Evolutionary conservation across 495 filamentous ascomycete genomes (phyloP), one percentile per base, ranked within the genome.

Genomic region (Penicillium lividum): DNA sequence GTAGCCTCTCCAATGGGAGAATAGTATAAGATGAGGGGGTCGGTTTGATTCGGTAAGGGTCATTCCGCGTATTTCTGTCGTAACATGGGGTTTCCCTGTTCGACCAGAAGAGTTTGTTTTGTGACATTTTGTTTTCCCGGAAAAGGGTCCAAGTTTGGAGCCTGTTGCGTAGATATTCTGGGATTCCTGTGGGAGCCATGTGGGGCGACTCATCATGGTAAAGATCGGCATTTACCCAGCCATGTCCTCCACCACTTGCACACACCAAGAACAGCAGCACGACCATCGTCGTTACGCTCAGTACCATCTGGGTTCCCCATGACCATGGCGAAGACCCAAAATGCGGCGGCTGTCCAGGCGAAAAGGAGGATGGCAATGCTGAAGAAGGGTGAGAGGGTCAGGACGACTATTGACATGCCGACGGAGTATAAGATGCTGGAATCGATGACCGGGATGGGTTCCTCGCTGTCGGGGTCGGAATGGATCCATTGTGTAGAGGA

Each of bases 261-360:
- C 57, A 89, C 82, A 5, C 79, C 79, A 22, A 89, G 69, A 10
- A 89, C 84, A 7, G 84, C 80, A 1, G 81, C 78, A 34, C 80
- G 76, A 8, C 86, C 86, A 60, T 87, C 85, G 54, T 87, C 83
- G 49, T 78, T 80, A 42, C 81, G 76, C 60, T 86, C 85, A 49
- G 80, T 81, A n/a, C 83, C 83, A 38, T 84, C 82, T 36, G 84
- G 84, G 64, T 87, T 83, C 1, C 86, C 86, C 40, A 89, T 66
- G 9, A 88, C 77, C 63, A 77, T 78, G 28, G 84, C 77, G 57
- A 83, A 86, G 54, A 84, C 68, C 86, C 86, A 89, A 72, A 87
- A 89, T 43, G 76, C 78, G 1, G 82, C 86, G 0, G 84, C 79
- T 0, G 79, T 80, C 86, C 85, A 89, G 9, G 80, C 76, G 4